A percentile compares a stretch with the other conserved stretches of the same genome.
Conservation (phyloP, 805 yeast species). For the Tetrapisispora pingtungensis region DNA sequence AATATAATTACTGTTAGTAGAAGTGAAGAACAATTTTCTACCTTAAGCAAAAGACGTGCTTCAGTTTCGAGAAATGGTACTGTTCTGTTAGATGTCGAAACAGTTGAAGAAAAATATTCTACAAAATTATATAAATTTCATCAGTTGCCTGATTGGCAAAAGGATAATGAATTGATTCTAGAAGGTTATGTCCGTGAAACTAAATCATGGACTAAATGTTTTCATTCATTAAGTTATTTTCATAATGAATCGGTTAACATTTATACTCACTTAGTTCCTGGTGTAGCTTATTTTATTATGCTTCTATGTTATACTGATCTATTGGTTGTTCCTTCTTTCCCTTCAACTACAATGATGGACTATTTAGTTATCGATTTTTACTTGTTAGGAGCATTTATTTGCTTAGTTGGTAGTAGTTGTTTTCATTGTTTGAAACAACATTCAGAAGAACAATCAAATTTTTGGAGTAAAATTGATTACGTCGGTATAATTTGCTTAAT, state of each 20-base stretch:
- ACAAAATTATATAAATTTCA: not conserved
- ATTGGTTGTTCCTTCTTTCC: constrained; percentile 25
- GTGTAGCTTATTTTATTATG: constrained; percentile 22
- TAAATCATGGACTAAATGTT: constrained; percentile 6
- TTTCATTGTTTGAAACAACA: constrained; percentile 64
- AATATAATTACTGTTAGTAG: constrained; percentile 1
- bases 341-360: constrained; percentile 35
- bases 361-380: constrained; percentile 43
- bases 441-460: constrained; percentile 40
- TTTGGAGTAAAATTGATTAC: constrained; percentile 66
- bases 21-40: not conserved
- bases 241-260: constrained; percentile 72
- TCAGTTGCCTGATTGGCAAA: constrained; percentile 54
- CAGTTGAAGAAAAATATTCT: not conserved
- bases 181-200: constrained; percentile 58
- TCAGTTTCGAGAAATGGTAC: constrained; percentile 2
- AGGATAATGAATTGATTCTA: constrained; percentile 57
- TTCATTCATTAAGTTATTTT: constrained; percentile 39
- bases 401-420: constrained; percentile 53
- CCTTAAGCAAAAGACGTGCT: constrained; percentile 1
- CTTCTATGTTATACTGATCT: constrained; percentile 22
- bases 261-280: constrained; percentile 51
- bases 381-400: constrained; percentile 46
- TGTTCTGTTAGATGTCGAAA: not conserved
- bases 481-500: constrained; percentile 64